Evolutionary conservation across 305 asterid genomes (phyloP).

Genomic region (Fraxinus nigra): DNA sequence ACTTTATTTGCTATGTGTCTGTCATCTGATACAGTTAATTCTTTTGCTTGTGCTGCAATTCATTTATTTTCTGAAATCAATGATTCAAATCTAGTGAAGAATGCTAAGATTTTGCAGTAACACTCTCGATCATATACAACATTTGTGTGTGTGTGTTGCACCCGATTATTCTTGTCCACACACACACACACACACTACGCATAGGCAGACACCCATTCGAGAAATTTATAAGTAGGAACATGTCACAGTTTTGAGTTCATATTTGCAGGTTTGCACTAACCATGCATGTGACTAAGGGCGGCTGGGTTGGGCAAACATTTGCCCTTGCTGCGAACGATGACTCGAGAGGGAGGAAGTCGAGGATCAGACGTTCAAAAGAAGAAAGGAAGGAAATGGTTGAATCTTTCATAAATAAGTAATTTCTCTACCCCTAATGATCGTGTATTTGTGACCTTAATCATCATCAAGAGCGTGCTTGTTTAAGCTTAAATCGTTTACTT

Average conservation of each 20-base stretch:
- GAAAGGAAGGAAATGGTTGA: conserved; percentile 88
- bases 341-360: conserved; percentile 62
- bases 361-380: conserved; percentile 87
- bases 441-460: neutral
- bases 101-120: neutral
- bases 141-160: neutral
- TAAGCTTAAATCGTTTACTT: neutral
- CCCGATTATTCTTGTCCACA: neutral
- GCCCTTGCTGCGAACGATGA: conserved; percentile 59
- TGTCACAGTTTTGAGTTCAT: neutral
- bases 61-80: neutral
- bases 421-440: conserved; percentile 2
- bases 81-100: neutral
- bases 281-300: conserved; percentile 64
- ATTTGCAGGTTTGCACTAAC: conserved; percentile 5
- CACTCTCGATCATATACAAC: neutral
- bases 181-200: neutral
- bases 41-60: neutral
- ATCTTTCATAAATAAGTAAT: conserved; percentile 74
- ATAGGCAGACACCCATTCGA: neutral
- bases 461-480: neutral
- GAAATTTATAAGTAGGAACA: neutral
- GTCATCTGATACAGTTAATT: neutral
- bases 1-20: neutral
- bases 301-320: conserved; percentile 70